Evolutionary conservation across 2,329 filamentous ascomycete genomes (phyloP), one percentile per base, ranked within the genome.

Genomic region (Clarireedia hainanense): DNA sequence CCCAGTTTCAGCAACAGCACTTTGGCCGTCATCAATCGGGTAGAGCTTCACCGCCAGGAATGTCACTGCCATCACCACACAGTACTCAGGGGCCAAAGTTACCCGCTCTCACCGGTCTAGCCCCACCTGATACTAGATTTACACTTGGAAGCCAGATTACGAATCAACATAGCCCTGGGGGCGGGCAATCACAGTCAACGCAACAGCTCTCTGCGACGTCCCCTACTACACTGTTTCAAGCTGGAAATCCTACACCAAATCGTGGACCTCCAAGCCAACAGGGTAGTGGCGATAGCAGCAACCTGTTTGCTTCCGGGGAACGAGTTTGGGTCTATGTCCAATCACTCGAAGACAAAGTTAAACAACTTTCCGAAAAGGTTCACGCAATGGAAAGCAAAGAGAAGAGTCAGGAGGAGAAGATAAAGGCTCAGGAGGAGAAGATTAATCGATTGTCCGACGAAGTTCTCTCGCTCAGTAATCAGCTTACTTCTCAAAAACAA

Each of bases 311-410:
- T 52, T 73, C 78, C 52, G 74, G 75, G 17, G 80, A 83, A 50
- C 76, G 83, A 43, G 74, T 91, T 7, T 90, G 85, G 85, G 73
- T 77, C 4, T 90, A 90, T 64, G 80, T 91, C 36, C 83, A 89
- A 56, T 78, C 77, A 17, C 74, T 92, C 50, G 88, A 92, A 65
- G 79, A 82, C 12, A 74, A 74, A 61, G 68, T 80, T n/a, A 75
- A 75, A 55, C 68, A 72, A 12, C 64, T 80, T 23, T 72, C 70
- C 39, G 76, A 79, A 36, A 72, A 72, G 50, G 68, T 78, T 17
- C 68, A 71, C 40, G 64, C 63, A 5, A 70, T 79, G 65, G 75
- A 70, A 52, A 61, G 55, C 23, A 62, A 64, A 26, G 63, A 67
- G 42, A 63, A 62, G 49, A 60, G 50, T 17, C 62, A 66, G 45